Percentiles rank a stretch among this genome's conserved stretches.
Evolutionary conservation across 106 monocot genomes (phyloP).

Genomic region (Dendrobium nobile): DNA sequence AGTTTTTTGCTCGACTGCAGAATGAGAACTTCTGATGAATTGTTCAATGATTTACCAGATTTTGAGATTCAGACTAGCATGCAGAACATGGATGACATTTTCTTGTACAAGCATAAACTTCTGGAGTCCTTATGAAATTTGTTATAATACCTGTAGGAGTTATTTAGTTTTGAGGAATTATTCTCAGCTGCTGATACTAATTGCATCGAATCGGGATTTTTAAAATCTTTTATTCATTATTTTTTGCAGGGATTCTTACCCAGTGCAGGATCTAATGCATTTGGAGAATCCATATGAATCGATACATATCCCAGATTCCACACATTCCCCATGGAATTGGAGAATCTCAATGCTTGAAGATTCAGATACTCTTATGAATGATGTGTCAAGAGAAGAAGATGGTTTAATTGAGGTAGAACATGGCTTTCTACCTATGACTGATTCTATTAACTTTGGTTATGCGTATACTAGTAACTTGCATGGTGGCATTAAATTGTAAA

Average conservation of each 20-base stretch:
- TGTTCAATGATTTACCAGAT: slow-evolving; percentile 12
- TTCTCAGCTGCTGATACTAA: background rate
- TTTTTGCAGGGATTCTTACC: slow-evolving; percentile 29
- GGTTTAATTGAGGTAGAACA: background rate
- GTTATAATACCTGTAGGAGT: slow-evolving; percentile 7
- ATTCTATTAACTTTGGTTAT: background rate
- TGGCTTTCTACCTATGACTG: background rate
- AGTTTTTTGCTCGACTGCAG: background rate
- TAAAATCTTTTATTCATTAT: background rate
- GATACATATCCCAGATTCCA: slow-evolving; percentile 6
- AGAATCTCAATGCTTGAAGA: slow-evolving; percentile 23
- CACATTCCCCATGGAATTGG: slow-evolving; percentile 4
- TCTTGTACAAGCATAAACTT: slow-evolving; percentile 31
- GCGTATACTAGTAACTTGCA: too few species aligned
- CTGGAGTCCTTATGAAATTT: slow-evolving; percentile 9
- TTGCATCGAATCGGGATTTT: background rate
- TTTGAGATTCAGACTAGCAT: slow-evolving; percentile 14
- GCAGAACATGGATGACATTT: slow-evolving; percentile 29
- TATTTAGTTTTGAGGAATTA: slow-evolving; percentile 1
- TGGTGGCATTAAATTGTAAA: background rate
- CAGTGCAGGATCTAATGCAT: slow-evolving; percentile 12
- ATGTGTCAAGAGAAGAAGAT: slow-evolving; percentile 3
- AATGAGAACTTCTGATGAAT: slow-evolving; percentile 11
- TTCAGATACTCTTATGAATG: slow-evolving; percentile 8
- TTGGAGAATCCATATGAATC: slow-evolving; percentile 7